Evolutionary conservation across 768 basidiomycete species (phyloP), one percentile per base, ranked within the genome.

Genomic region (Boletus sensibilis): DNA sequence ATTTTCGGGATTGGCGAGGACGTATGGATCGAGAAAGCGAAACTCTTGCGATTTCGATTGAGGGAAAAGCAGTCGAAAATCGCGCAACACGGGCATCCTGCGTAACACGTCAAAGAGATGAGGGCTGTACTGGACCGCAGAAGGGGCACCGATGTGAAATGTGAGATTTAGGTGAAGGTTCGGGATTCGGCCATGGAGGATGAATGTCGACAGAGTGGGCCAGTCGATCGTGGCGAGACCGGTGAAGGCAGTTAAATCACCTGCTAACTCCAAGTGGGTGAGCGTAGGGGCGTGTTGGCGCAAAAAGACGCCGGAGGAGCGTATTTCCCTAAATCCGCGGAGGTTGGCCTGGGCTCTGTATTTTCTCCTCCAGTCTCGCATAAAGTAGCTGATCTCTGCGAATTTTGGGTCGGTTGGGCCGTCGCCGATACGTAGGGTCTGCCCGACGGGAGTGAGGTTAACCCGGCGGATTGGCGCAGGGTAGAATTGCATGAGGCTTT

Each of bases 361-460:
- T 40, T 73, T 73, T 59, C 69, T 70, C 52, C 71, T 61, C 72
- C 72, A 73, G 38, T 71, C 73, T 0, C 72, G 68, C 62, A 73
- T 73, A 13, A 68, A 74, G 59, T 73, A 73, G 23, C 58, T 65
- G 41, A 67, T 66, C 20, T 73, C 72, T 33, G 69, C 52, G 37
- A 73, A 68, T 37, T 62, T 65, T 49, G 70, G 64, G 37, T 74
- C 70, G 1, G 67, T 70, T 10, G 68, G 68, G 41, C 73, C 72
- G 50, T 73, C 72, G 4, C 72, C 72, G 44, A 73, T 68, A 10
- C 72, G 72, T 2, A 73, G 56, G 14, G 64, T 69, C 50, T 73
- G 73, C n/a, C 70, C 73, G 0, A 74, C 73, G 25, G 73, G 65
- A 5, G 61, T 62, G 38, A 73, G 63, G 29, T 60, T 68, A n/a